phyloP scores from a whole-genome alignment of 148 eudicot genomes.

The Rhododendron williamsianum region DNA sequence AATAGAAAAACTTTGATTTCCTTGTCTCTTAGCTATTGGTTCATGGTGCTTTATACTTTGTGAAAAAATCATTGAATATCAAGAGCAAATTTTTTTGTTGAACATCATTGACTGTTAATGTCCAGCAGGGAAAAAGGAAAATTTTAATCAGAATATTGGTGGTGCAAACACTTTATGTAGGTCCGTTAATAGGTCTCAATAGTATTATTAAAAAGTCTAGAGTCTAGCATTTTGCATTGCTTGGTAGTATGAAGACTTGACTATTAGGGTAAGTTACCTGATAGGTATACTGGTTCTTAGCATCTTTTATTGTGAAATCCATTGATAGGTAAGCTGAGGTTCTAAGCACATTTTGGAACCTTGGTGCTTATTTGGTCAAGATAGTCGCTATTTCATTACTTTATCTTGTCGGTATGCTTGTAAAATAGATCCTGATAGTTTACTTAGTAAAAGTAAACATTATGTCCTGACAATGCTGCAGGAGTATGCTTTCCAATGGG shows the following conservation, averaged over 20 bases:
- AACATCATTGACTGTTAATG: neutral
- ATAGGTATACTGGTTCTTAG: neutral
- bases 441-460: neutral
- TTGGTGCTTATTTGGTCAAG: neutral
- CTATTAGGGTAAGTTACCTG: neutral
- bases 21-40: neutral
- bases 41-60: neutral
- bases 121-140: neutral
- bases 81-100: too few species aligned
- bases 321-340: neutral
- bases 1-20: neutral
- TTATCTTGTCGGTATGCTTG: neutral
- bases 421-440: neutral
- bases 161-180: neutral
- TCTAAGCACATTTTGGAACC: neutral
- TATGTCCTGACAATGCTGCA: slow-evolving; percentile 19
- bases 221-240: neutral
- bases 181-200: neutral
- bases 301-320: neutral
- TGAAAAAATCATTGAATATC: neutral
- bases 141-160: neutral
- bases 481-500: slow-evolving; percentile 97
- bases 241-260: neutral
- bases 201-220: neutral
- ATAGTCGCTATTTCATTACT: neutral